phyloP scores from a whole-genome alignment of 148 eudicot species.

The Rhododendron ovatum region DNA sequence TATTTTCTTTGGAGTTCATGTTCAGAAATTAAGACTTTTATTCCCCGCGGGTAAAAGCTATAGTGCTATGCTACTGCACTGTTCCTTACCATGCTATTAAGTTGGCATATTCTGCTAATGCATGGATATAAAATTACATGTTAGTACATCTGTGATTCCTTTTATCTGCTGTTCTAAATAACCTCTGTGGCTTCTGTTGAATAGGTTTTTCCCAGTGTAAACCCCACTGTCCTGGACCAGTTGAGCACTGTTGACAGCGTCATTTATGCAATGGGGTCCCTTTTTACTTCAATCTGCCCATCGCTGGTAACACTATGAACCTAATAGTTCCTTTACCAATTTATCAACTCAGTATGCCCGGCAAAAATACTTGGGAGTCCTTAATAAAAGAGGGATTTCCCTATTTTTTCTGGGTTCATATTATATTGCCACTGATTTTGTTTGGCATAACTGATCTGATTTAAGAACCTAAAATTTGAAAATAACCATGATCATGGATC shows the following conservation, averaged over 20 bases:
- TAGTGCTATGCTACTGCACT: background rate
- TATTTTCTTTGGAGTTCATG: background rate
- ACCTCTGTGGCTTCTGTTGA: slow-evolving; percentile 10
- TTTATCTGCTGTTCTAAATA: background rate
- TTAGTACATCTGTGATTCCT: background rate
- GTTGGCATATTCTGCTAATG: background rate
- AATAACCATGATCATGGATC: background rate
- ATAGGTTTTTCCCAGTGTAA: slow-evolving; percentile 82
- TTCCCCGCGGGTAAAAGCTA: background rate
- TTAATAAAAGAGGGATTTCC: background rate
- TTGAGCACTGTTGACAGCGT: slow-evolving; percentile 74
- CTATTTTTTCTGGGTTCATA: background rate
- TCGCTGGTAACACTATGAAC: slow-evolving; percentile 60
- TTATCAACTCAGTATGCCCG: background rate
- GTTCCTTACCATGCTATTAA: background rate
- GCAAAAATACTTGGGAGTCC: background rate
- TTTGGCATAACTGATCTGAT: background rate
- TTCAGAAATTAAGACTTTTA: background rate
- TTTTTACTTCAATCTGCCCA: slow-evolving; percentile 93
- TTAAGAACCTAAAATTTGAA: background rate
- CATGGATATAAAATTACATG: background rate
- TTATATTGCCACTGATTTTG: background rate
- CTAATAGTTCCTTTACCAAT: background rate
- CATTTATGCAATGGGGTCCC: slow-evolving; percentile 96
- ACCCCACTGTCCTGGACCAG: slow-evolving; percentile 75